Evolutionary conservation across 495 filamentous ascomycete genomes (phyloP), one percentile per base, ranked within the genome.

Genomic region (Paragyromitra xinjiangensis): DNA sequence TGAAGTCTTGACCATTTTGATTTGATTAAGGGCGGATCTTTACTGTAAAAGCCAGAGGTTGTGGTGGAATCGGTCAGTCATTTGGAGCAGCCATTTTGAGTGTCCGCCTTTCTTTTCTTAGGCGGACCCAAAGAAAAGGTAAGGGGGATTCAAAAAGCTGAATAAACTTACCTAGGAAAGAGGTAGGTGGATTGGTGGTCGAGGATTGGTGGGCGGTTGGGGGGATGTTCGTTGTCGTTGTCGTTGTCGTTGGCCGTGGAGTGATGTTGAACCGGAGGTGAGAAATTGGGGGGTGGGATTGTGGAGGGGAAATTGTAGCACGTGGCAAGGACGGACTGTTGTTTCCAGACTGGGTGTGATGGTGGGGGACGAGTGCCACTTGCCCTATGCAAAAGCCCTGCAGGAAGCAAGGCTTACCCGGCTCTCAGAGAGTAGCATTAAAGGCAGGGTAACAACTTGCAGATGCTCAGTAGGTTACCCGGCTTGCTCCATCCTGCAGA

Each of bases 1-100:
- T 84, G 93, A 96, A 82, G 95, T 98, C 87, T 92, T 93, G 87
- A 97, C 94, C 95, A 98, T 99, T 84, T 90, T 98, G 89, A 84
- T 89, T 89, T 34, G 29, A 87, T 85, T 81, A 72, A 83, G 22
- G 26, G 24, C 34, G 42, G 61, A 87, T 91, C 90, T 96, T 94
- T 92, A 62, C 74, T 96, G 92, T 94, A 91, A 88, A 91, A 37
- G 65, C 26, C 50, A 39, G 26, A 64, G 67, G 59, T 44, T 45
- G 65, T 65, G 51, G 59, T 16, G 69, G 59, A 45, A 76, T 37
- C 24, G 55, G 75, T 79, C 75, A 79, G 77, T 73, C 77, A 79
- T 72, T 77, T 61, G 69, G 51, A 73, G 51, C 74, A 82, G 81
- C 81, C 81, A 82, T 82, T 83, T 81, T 82, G 81, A 82, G 81